Evolutionary conservation across 164 flowering plant genomes (phyloP), one percentile per base, ranked within the genome.

Genomic region (Kalanchoe fedtschenkoi): DNA sequence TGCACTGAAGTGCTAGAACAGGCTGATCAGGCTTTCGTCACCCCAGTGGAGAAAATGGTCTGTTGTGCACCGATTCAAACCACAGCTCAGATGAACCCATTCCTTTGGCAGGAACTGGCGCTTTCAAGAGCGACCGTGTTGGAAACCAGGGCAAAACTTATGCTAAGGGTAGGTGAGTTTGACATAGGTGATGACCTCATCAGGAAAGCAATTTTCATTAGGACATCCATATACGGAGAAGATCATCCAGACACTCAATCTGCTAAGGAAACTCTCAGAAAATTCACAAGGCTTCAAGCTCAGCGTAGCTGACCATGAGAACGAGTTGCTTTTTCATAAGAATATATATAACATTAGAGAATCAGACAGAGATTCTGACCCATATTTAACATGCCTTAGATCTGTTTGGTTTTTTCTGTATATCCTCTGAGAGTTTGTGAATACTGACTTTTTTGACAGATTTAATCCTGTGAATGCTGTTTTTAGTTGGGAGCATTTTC

Each of bases 31-130:
- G 80, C 83, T 3, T 77, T 90, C 47, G 87, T 88, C 16, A 79
- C 90, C 9, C 93, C 85, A 3, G 92, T 85, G 22, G 96, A 87
- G 64, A 93, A 88, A 65, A 85, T 88, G 91, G 62, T 92, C 5
- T 90, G 97, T 65, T 93, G 98, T 91, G 76, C 72, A 58, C 83
- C 97, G 0, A 69, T 81, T 21, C 83, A 80, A 62, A 83, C 90
- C 1, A 78, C 64, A 46, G 93, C 98, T 2, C 96, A 90, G 81
- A 63, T 90, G 69, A 86, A 88, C 70, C 96, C 96, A 5, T 77
- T 60, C 64, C 80, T 93, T 15, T 93, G 99, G 97, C 95, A 90
- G 69, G 95, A 93, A 47, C 75, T 88, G n/a, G 91, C 92, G 2
- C 68, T 89, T 8, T 68, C 81, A 58, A 78, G 88, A 73, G 96